A percentile compares a stretch with the other conserved stretches of the same genome.
These are phyloP conservation scores for Tolypocladium sp. DNA, from an alignment of 2,329 filamentous ascomycete species.

Conservation along the genomic window DNA sequence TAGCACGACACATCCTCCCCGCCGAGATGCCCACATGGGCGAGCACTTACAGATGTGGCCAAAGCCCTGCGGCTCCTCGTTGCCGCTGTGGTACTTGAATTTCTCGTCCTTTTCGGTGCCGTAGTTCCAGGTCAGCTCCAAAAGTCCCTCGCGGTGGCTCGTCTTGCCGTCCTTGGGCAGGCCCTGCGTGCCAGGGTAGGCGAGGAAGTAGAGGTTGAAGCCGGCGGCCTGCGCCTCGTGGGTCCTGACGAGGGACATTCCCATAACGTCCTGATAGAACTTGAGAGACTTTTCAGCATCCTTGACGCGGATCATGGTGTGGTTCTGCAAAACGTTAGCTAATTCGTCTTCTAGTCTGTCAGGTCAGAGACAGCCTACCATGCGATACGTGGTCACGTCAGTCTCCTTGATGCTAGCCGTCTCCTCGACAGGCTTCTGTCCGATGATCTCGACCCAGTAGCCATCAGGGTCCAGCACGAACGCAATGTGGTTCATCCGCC, in stretches of 20 bases:
- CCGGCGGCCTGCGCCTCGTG: slow-evolving; percentile 58
- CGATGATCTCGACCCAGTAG: slow-evolving; percentile 80
- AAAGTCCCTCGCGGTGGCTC: slow-evolving; percentile 67
- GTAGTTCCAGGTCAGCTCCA: slow-evolving; percentile 84
- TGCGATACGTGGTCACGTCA: slow-evolving; percentile 65
- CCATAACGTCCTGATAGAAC: slow-evolving; percentile 79
- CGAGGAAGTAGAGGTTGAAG: slow-evolving; percentile 92
- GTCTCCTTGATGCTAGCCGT: slow-evolving; percentile 65
- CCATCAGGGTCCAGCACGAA: slow-evolving; percentile 84
- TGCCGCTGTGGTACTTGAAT: slow-evolving; percentile 89
- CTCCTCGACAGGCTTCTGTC: slow-evolving; percentile 61
- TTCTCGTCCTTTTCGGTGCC: slow-evolving; percentile 75
- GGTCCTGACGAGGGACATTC: slow-evolving; percentile 75
- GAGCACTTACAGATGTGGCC: slow-evolving; percentile 71
- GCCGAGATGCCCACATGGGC: neutral
- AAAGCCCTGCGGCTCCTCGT: slow-evolving; percentile 84
- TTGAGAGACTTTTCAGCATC: slow-evolving; percentile 62
- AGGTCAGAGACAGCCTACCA: slow-evolving; percentile 29
- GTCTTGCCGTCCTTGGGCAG: slow-evolving; percentile 43
- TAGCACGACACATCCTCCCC: neutral
- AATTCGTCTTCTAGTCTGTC: neutral
- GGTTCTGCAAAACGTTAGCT: slow-evolving; percentile 44
- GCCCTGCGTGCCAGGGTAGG: slow-evolving; percentile 56
- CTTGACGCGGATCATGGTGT: slow-evolving; percentile 94
- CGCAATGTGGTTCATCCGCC: slow-evolving; percentile 78